Evolutionary conservation across 192 early-diverging fungal genomes (phyloP).

Genomic region (Pilaira anomala): DNA sequence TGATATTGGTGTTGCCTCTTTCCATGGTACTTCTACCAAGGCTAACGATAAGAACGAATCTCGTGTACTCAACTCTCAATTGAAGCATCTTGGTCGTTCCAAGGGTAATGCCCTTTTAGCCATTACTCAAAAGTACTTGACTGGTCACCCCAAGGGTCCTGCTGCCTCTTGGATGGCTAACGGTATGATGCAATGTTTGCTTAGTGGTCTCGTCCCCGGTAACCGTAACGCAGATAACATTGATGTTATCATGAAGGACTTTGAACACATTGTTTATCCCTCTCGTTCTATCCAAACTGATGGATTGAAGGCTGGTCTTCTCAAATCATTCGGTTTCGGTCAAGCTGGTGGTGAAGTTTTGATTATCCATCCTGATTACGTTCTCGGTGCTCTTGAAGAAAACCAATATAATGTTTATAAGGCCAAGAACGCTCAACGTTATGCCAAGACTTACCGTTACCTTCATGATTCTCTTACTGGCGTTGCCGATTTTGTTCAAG

Average conservation of each 20-base stretch:
- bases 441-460: slow-evolving; percentile 83
- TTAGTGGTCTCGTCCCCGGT: slow-evolving; percentile 84
- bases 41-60: slow-evolving; percentile 98
- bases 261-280: slow-evolving; percentile 79
- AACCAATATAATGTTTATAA: slow-evolving; percentile 69
- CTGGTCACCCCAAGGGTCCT: slow-evolving; percentile 96
- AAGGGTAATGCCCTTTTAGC: slow-evolving; percentile 75
- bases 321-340: slow-evolving; percentile 95
- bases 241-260: slow-evolving; percentile 68
- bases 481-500: slow-evolving; percentile 74
- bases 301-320: slow-evolving; percentile 84
- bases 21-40: slow-evolving; percentile 94
- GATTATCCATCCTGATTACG: slow-evolving; percentile 84
- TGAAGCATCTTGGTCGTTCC: slow-evolving; percentile 81
- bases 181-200: slow-evolving; percentile 81
- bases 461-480: slow-evolving; percentile 87
- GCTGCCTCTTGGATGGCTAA: slow-evolving; percentile 98
- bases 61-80: slow-evolving; percentile 77
- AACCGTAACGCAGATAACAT: slow-evolving; percentile 92
- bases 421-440: slow-evolving; percentile 63
- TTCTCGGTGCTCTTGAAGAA: slow-evolving; percentile 70
- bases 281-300: slow-evolving; percentile 84
- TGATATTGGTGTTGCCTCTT: slow-evolving; percentile 91
- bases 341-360: slow-evolving; percentile 91
- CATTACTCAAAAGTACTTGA: slow-evolving; percentile 91